Evolutionary conservation across 495 filamentous ascomycete genomes (phyloP).

Genomic region (Aspergillus incahuasiensis): DNA sequence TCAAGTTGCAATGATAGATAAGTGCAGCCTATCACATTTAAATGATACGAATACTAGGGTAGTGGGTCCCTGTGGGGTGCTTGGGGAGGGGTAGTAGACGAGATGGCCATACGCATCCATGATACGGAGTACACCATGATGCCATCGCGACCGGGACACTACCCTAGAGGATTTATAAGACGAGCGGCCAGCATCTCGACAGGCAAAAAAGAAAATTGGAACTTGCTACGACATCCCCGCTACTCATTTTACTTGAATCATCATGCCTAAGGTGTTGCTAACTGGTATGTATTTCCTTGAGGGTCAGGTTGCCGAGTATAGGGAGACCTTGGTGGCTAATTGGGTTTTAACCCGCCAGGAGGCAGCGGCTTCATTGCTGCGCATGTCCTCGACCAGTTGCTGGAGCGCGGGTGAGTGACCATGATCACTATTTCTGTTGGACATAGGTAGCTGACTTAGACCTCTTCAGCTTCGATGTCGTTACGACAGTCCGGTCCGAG

Average conservation of each 20-base stretch:
- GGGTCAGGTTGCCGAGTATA: not conserved
- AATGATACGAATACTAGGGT: constrained; percentile 10
- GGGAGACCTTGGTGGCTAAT: not conserved
- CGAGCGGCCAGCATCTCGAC: no score
- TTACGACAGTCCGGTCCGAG: constrained; percentile 77
- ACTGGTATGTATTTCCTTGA: constrained; percentile 28
- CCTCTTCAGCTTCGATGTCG: constrained; percentile 56
- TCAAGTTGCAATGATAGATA: not conserved
- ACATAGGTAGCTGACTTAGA: constrained; percentile 4
- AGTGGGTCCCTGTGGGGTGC: constrained; percentile 16
- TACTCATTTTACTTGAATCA: not conserved
- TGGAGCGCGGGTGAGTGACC: constrained; percentile 50
- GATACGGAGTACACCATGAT: not conserved
- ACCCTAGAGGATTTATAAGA: not conserved
- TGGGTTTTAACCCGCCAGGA: constrained; percentile 33
- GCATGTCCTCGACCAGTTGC: constrained; percentile 72
- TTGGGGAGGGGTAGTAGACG: not conserved
- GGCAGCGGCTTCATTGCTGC: constrained; percentile 73
- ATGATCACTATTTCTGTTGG: no score
- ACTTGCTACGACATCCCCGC: no score
- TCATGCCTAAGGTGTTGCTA: constrained; percentile 41
- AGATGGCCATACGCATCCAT: no score
- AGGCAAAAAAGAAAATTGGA: no score
- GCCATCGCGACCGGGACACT: not conserved
- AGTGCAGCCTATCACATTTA: constrained; percentile 15